phyloP scores from a whole-genome alignment of 2,329 filamentous ascomycete species.

The Pseudophaeomoniella oleicola region DNA sequence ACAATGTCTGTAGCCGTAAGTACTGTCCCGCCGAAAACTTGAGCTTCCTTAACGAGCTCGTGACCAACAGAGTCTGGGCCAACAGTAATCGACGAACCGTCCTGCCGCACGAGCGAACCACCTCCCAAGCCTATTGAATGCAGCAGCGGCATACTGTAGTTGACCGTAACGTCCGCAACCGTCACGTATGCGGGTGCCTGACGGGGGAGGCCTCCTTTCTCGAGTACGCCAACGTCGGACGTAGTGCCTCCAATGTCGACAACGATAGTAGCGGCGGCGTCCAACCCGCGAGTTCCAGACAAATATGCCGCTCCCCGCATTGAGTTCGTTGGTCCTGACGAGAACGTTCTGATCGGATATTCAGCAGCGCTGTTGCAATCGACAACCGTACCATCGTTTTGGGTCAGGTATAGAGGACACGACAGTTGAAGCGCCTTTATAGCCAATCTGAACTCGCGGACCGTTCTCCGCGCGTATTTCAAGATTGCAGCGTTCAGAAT shows the following conservation, averaged over 20 bases:
- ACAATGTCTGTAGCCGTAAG: conserved; percentile 40
- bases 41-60: conserved; percentile 30
- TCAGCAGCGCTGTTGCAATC: conserved; percentile 30
- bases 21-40: conserved; percentile 38
- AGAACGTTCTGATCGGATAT: conserved; percentile 37
- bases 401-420: conserved; percentile 36
- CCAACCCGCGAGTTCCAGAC: neutral
- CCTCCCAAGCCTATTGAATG: conserved; percentile 43
- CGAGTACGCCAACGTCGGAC: conserved; percentile 46
- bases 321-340: conserved; percentile 37
- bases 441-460: conserved; percentile 29
- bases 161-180: conserved; percentile 43
- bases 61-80: conserved; percentile 44
- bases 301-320: conserved; percentile 35
- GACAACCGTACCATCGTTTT: conserved; percentile 37
- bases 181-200: conserved; percentile 44
- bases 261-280: conserved; percentile 29
- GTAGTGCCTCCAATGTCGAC: conserved; percentile 56
- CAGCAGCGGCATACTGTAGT: conserved; percentile 43
- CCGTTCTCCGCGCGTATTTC: conserved; percentile 29
- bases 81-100: conserved; percentile 23
- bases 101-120: conserved; percentile 28
- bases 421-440: conserved; percentile 28
- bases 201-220: conserved; percentile 47
- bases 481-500: conserved; percentile 36